Conservation (phyloP, 768 basidiomycete genomes). For the Cystobasidium tubakii region DNA sequence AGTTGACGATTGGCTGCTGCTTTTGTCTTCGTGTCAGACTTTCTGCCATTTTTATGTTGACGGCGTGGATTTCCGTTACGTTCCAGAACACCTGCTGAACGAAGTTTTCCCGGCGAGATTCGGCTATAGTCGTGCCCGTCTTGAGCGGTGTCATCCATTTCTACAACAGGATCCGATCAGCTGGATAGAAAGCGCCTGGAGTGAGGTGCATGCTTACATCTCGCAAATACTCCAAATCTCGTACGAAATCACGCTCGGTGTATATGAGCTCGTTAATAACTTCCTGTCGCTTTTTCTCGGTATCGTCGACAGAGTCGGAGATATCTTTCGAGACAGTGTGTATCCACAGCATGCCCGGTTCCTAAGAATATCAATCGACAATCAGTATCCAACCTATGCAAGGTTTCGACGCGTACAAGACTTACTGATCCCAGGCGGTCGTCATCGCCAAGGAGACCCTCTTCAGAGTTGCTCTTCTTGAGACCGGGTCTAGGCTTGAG, state of each 20-base stretch:
- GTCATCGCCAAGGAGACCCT: constrained; percentile 70
- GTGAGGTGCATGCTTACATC: constrained; percentile 59
- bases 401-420: not conserved
- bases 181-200: constrained; percentile 6
- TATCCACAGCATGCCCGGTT: constrained; percentile 85
- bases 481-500: constrained; percentile 88
- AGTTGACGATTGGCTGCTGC: constrained; percentile 82
- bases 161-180: constrained; percentile 51
- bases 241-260: constrained; percentile 94
- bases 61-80: constrained; percentile 80
- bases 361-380: constrained; percentile 54
- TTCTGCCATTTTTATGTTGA: constrained; percentile 86
- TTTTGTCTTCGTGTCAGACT: constrained; percentile 92
- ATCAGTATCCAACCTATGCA: constrained; percentile 2
- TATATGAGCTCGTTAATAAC: constrained; percentile 93
- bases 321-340: constrained; percentile 94
- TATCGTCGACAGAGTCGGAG: constrained; percentile 81
- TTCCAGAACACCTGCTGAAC: constrained; percentile 97
- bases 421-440: constrained; percentile 56
- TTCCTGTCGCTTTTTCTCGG: constrained; percentile 92
- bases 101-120: constrained; percentile 71
- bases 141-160: constrained; percentile 83
- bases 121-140: constrained; percentile 68
- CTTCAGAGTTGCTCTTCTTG: constrained; percentile 54
- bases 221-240: constrained; percentile 94